Base-by-base conservation (phyloP, 2,329 filamentous ascomycete genomes). In the Hawksworthiomyces lignivorus region DNA sequence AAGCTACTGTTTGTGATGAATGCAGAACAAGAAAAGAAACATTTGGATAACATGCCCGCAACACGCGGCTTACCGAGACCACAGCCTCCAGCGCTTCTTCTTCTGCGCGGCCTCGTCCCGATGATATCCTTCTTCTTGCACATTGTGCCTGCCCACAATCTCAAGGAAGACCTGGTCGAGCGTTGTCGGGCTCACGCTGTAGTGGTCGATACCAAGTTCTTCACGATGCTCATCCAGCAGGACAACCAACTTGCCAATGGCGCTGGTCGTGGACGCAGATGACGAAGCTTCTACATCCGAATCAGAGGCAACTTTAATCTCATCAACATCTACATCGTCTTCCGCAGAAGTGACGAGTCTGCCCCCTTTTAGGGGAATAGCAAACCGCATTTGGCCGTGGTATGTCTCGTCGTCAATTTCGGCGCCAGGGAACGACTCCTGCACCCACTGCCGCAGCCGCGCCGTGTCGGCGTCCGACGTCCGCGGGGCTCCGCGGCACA, bases 101-200 rank as follows among this genome's bases (percentile, higher is more conserved):
- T 39, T 46, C 31, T 48, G 48, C 20, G 54, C 51, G 39, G 58
- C 48, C 45, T 61, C 52, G 12, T 46, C 41, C 2, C 41, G 44
- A 12, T 65, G 65, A 38, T 73, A 74, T 18, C 75, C 73, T 63
- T 90, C 88, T 58, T 94, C 87, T 50, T 80, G 69, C 7, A 90
- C 75, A 58, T 88, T 80, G 58, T 94, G 84, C 60, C 80, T 75
- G 2, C 82, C 81, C 0, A 95, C 87, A 56, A 96, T 92, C 20
- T 74, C 75, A 58, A 96, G 62, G 62, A 96, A 96, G 0, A 96
- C 88, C 61, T 95, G 86, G 57, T 96, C 89, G 31, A 96, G 65
- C 14, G 87, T 94, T 15, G 87, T 92, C 19, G 87, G 86, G 44
- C 78, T 84, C 50, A 95, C 87, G 37, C 83, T 87, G 62, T 90